These are phyloP conservation scores for Eucalyptus curtisii DNA, from an alignment of 345 rosid genomes.

Conservation along the genomic window DNA sequence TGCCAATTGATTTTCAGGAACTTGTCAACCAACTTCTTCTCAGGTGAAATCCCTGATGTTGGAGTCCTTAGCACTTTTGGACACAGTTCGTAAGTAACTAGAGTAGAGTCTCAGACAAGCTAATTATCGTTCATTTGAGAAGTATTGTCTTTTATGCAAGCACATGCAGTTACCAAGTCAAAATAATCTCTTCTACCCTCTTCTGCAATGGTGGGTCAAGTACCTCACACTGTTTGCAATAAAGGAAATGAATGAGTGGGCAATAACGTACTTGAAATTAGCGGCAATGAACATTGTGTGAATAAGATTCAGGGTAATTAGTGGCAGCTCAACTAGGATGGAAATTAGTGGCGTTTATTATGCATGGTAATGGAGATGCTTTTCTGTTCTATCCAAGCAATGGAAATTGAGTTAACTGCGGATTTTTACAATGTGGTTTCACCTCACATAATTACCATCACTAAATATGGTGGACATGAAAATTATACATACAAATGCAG, in stretches of 20 bases:
- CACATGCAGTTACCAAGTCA: background rate
- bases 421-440: background rate
- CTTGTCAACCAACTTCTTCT: slow-evolving; percentile 81
- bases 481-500: background rate
- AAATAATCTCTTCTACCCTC: background rate
- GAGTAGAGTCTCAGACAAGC: background rate
- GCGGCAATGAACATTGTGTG: background rate
- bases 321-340: background rate
- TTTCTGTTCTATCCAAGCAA: background rate
- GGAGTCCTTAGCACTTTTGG: slow-evolving; percentile 79
- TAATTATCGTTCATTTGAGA: background rate
- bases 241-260: background rate
- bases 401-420: background rate
- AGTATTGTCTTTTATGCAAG: background rate
- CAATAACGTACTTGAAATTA: background rate
- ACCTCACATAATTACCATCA: background rate
- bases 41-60: slow-evolving; percentile 86
- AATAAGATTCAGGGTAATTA: background rate
- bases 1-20: slow-evolving; percentile 34
- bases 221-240: background rate
- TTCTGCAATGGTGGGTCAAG: background rate
- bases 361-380: background rate
- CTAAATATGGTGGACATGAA: background rate
- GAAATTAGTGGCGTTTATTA: background rate
- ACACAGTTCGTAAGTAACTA: slow-evolving; percentile 52